phyloP scores from a whole-genome alignment of 1,284 basidiomycete genomes.

The Cutaneotrichosporon arboriforme region DNA sequence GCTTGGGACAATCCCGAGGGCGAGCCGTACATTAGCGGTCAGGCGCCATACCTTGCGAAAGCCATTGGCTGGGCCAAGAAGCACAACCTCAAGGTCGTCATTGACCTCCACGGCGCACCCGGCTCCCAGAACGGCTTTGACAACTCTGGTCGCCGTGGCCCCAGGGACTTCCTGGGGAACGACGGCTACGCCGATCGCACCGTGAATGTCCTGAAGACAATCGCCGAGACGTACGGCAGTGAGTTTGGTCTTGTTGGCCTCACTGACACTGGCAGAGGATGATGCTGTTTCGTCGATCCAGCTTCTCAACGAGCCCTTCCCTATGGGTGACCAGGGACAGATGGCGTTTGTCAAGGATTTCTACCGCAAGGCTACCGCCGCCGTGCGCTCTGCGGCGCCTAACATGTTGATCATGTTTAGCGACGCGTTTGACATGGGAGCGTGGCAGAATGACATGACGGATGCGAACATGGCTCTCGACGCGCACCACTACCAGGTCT shows the following conservation, averaged over 20 bases:
- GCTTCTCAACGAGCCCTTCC: conserved; percentile 65
- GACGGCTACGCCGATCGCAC: conserved; percentile 24
- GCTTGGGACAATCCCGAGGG: conserved; percentile 73
- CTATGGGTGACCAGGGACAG: conserved; percentile 57
- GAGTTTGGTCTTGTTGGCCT: not conserved
- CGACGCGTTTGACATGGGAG: conserved; percentile 77
- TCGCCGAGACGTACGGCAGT: conserved; percentile 12
- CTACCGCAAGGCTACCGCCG: conserved; percentile 57
- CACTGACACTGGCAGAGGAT: conserved; percentile 41
- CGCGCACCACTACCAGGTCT: conserved; percentile 75
- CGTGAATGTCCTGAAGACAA: conserved; percentile 48
- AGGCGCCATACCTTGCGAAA: conserved; percentile 50
- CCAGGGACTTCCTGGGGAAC: not conserved
- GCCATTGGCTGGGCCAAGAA: conserved; percentile 74
- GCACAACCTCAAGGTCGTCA: conserved; percentile 70
- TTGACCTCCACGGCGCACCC: conserved; percentile 64
- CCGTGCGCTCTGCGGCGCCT: conserved; percentile 57
- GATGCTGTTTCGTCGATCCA: conserved; percentile 57
- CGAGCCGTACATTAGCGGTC: conserved; percentile 60
- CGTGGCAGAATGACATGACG: conserved; percentile 66
- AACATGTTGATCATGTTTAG: conserved; percentile 59
- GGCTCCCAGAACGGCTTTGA: conserved; percentile 78
- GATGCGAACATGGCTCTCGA: conserved; percentile 68
- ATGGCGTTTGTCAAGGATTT: conserved; percentile 61
- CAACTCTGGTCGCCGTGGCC: conserved; percentile 63